Evolutionary conservation across 179 eudicot species (phyloP).

Genomic region (Drosera spatulata): DNA sequence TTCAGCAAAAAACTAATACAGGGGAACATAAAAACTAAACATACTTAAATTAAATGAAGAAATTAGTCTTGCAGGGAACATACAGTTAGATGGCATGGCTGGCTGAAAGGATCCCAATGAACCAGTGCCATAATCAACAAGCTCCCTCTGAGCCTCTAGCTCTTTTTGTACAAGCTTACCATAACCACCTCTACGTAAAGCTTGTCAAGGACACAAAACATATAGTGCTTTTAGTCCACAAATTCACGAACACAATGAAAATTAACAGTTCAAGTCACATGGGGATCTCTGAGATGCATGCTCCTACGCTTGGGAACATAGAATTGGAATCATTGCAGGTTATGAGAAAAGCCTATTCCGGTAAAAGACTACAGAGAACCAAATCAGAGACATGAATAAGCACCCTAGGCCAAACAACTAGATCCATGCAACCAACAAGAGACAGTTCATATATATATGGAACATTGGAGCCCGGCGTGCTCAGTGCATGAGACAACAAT

Average conservation of each 20-base stretch:
- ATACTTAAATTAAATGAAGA: background rate
- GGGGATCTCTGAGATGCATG: too few relatives aligned
- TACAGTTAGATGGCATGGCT: conserved; percentile 37
- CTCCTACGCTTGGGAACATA: conserved; percentile 12
- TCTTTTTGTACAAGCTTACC: conserved; percentile 91
- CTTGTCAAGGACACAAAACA: conserved; percentile 40
- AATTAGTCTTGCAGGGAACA: background rate
- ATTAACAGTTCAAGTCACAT: background rate
- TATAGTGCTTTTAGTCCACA: conserved; percentile 13
- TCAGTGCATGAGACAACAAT: background rate
- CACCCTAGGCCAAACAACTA: conserved; percentile 44
- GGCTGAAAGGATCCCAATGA: conserved; percentile 75
- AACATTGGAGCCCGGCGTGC: too few relatives aligned
- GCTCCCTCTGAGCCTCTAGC: conserved; percentile 82
- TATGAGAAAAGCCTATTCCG: conserved; percentile 4
- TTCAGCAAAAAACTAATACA: background rate
- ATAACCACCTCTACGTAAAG: conserved; percentile 95
- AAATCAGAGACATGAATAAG: conserved; percentile 16
- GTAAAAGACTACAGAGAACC: too few relatives aligned
- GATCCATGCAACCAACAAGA: conserved; percentile 26
- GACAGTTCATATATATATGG: too few relatives aligned
- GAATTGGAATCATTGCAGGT: conserved; percentile 22
- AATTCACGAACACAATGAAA: background rate
- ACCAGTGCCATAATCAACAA: conserved; percentile 89
- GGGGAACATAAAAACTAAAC: background rate